phyloP scores from a whole-genome alignment of 768 basidiomycete species.

The Trametes villosa region DNA sequence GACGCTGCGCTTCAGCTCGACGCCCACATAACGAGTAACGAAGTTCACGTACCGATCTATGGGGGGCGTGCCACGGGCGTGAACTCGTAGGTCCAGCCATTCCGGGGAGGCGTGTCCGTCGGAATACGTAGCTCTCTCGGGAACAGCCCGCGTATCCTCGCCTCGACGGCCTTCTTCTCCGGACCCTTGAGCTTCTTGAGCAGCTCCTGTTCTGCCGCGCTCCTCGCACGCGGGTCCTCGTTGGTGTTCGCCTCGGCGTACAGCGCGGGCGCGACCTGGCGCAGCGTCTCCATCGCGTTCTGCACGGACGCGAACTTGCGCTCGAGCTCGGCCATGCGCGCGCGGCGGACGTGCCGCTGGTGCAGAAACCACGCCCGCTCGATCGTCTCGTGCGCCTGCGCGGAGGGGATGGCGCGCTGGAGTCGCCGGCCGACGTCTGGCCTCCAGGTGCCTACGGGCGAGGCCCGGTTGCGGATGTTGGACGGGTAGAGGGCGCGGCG shows the following conservation, averaged over 20 bases:
- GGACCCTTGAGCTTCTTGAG: constrained; percentile 64
- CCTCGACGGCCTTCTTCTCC: constrained; percentile 74
- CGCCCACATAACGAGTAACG: background rate
- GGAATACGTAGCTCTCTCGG: constrained; percentile 88
- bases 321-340: constrained; percentile 66
- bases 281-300: constrained; percentile 83
- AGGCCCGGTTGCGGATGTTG: constrained; percentile 68
- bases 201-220: constrained; percentile 56
- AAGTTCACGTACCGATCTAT: constrained; percentile 10
- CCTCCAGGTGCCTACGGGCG: constrained; percentile 85
- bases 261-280: constrained; percentile 54
- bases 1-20: background rate
- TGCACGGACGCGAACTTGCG: constrained; percentile 85
- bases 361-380: constrained; percentile 89
- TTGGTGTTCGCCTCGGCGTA: constrained; percentile 74
- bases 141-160: constrained; percentile 79
- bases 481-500: constrained; percentile 82
- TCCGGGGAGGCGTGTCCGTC: constrained; percentile 79
- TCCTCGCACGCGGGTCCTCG: constrained; percentile 75
- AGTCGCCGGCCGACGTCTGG: constrained; percentile 78
- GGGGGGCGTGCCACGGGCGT: constrained; percentile 45
- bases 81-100: constrained; percentile 90
- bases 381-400: constrained; percentile 90
- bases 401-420: constrained; percentile 83
- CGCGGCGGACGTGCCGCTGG: constrained; percentile 72